Conservation (phyloP, 345 rosid genomes). For the Cardamine occulta region DNA sequence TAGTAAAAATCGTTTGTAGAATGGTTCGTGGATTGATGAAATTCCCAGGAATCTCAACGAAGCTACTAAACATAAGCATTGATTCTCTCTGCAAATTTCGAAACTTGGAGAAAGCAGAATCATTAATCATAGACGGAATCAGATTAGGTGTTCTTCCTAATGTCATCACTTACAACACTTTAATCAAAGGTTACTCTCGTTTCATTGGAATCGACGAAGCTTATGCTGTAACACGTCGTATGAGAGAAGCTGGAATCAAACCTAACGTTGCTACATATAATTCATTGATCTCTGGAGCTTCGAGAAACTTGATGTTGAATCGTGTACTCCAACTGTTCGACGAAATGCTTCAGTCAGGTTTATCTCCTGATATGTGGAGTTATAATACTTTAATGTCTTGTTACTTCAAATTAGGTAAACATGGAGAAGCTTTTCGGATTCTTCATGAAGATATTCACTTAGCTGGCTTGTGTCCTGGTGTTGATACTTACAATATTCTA, state of each 20-base stretch:
- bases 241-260: slow-evolving; percentile 65
- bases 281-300: slow-evolving; percentile 69
- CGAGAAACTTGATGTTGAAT: slow-evolving; percentile 41
- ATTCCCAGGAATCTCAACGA: slow-evolving; percentile 55
- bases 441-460: slow-evolving; percentile 47
- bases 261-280: slow-evolving; percentile 71
- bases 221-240: slow-evolving; percentile 55
- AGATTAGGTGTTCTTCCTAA: slow-evolving; percentile 74
- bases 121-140: slow-evolving; percentile 58
- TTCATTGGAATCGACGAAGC: slow-evolving; percentile 60
- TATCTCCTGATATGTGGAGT: slow-evolving; percentile 71
- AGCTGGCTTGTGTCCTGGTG: slow-evolving; percentile 47
- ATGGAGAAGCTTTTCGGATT: slow-evolving; percentile 60
- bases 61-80: slow-evolving; percentile 63
- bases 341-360: slow-evolving; percentile 65
- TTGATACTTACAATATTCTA: slow-evolving; percentile 62
- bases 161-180: slow-evolving; percentile 72
- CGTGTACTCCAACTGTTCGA: slow-evolving; percentile 64
- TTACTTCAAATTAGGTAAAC: slow-evolving; percentile 60
- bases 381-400: slow-evolving; percentile 78
- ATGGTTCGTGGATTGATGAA: slow-evolving; percentile 40
- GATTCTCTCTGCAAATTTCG: slow-evolving; percentile 59
- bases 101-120: slow-evolving; percentile 68
- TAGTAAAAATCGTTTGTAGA: background rate
- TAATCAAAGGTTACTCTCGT: slow-evolving; percentile 63